Conservation (phyloP, 2,329 filamentous ascomycete genomes). For the Purpureocillium lavendulum region DNA sequence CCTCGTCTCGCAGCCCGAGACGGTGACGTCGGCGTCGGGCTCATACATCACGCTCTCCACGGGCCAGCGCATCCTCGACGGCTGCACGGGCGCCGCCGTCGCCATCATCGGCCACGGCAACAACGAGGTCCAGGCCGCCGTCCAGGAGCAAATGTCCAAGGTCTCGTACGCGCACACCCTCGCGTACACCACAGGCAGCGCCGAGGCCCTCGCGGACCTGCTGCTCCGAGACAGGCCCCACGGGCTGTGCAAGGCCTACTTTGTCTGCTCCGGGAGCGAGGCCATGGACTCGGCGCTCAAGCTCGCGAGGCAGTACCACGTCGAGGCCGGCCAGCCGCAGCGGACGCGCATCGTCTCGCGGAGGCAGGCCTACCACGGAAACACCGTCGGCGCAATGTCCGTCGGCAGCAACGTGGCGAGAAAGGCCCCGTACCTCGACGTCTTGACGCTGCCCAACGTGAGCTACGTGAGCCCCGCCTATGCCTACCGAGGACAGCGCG, state of each 20-base stretch:
- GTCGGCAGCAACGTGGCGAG: conserved; percentile 55
- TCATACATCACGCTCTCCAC: conserved; percentile 24
- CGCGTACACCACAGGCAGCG: conserved; percentile 40
- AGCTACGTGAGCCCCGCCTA: conserved; percentile 60
- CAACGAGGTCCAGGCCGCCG: conserved; percentile 48
- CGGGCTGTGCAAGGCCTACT: conserved; percentile 27
- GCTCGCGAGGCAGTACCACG: conserved; percentile 37
- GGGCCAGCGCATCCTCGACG: conserved; percentile 50
- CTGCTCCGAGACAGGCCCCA: conserved; percentile 28
- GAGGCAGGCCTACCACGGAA: conserved; percentile 38
- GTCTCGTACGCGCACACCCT: conserved; percentile 35
- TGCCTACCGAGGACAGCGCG: conserved; percentile 47
- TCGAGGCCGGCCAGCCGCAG: conserved; percentile 27
- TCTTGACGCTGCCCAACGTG: conserved; percentile 29
- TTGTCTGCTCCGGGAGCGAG: conserved; percentile 24
- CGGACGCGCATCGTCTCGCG: conserved; percentile 32
- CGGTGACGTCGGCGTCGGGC: conserved; percentile 34
- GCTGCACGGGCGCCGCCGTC: conserved; percentile 59
- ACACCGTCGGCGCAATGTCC: conserved; percentile 53
- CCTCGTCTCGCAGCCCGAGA: conserved; percentile 15
- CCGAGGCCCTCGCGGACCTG: conserved; percentile 24
- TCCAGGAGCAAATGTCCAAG: conserved; percentile 48
- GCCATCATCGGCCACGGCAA: conserved; percentile 55
- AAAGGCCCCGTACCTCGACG: conserved; percentile 47
- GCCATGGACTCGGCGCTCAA: conserved; percentile 42